Conservation (phyloP, 2,329 filamentous ascomycete species). For the Fusarium musae region DNA sequence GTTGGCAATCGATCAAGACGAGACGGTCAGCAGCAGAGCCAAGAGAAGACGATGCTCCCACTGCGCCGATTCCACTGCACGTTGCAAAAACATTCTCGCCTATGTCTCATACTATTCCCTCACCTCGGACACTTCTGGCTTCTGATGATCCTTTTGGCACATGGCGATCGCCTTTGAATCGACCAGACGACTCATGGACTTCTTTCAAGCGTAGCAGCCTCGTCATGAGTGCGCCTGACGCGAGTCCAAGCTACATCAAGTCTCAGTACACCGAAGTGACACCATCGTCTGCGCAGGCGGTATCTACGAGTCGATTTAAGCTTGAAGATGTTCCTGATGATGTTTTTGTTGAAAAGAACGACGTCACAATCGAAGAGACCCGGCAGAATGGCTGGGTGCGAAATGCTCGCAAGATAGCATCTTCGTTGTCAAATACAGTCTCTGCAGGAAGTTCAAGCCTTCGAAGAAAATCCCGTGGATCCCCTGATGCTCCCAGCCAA, state of each 20-base stretch:
- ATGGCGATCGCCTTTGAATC: conserved; percentile 20
- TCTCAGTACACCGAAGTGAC: conserved; percentile 26
- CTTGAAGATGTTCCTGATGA: not conserved
- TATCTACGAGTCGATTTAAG: not conserved
- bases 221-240: conserved; percentile 2
- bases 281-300: not conserved
- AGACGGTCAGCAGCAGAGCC: not conserved
- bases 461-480: not conserved
- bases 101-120: not conserved
- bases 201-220: conserved; percentile 22
- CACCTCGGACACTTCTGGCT: conserved; percentile 1
- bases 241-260: conserved; percentile 30
- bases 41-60: not conserved
- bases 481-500: not conserved
- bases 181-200: conserved; percentile 25
- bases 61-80: not conserved
- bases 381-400: conserved; percentile 28
- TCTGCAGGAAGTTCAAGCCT: conserved; percentile 1
- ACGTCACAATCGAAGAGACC: not conserved
- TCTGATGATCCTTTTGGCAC: conserved; percentile 20
- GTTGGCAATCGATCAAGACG: conserved; percentile 17
- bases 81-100: not conserved
- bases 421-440: conserved; percentile 33
- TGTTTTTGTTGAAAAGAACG: not conserved
- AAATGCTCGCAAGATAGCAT: conserved; percentile 42